A percentile compares a stretch with the other conserved stretches of the same genome.
These are phyloP conservation scores for Pseudoperonospora humuli DNA, from an alignment of 352 stramenopile genomes.

Conservation along the genomic window DNA sequence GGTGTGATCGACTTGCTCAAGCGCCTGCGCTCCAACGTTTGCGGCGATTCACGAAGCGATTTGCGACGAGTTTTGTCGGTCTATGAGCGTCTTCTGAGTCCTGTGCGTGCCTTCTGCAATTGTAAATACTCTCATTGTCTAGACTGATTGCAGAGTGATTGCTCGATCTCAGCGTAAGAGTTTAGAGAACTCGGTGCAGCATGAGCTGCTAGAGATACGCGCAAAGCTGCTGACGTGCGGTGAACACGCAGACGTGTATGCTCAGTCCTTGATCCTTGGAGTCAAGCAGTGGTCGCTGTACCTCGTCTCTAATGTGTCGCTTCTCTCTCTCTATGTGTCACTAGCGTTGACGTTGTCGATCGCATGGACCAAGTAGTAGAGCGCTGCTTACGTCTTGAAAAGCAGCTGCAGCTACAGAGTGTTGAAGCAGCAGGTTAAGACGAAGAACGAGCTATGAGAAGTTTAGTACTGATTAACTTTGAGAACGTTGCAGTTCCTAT, in stretches of 20 bases:
- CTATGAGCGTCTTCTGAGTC: constrained; percentile 46
- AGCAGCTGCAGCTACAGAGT: constrained; percentile 8
- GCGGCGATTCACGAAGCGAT: constrained; percentile 6
- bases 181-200: constrained; percentile 5
- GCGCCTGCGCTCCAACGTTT: constrained; percentile 28
- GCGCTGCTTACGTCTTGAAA: constrained; percentile 19
- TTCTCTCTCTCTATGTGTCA: neutral
- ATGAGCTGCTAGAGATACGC: constrained; percentile 23
- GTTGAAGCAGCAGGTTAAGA: constrained; percentile 1
- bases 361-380: constrained; percentile 32
- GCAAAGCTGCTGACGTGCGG: constrained; percentile 10
- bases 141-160: neutral
- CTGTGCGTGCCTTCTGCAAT: constrained; percentile 21
- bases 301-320: neutral
- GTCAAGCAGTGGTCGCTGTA: too few relatives aligned
- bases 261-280: too few relatives aligned
- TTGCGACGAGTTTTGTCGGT: constrained; percentile 29
- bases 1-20: constrained; percentile 38
- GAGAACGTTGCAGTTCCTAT: constrained; percentile 10
- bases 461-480: neutral
- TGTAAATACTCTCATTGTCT: too few relatives aligned
- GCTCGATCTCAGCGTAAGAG: constrained; percentile 3
- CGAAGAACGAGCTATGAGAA: neutral
- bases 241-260: constrained; percentile 20
- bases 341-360: constrained; percentile 27